Percentiles rank a stretch among this genome's conserved stretches.
Evolutionary conservation across 2,329 filamentous ascomycete genomes (phyloP).

Genomic region (Penicillium sumatraense): DNA sequence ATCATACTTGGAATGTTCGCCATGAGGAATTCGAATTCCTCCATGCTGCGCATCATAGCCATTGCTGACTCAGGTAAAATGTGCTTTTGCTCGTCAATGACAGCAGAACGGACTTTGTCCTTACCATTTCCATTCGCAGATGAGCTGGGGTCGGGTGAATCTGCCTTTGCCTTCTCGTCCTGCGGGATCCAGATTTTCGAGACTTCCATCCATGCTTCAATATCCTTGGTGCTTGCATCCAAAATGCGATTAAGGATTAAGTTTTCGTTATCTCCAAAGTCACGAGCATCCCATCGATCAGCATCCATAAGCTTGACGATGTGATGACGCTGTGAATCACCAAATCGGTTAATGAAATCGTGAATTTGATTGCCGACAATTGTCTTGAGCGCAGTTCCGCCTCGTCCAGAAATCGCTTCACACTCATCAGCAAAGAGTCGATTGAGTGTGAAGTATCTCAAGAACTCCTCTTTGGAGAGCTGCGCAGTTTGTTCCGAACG

Average conservation of each 20-base stretch:
- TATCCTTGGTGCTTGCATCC: conserved; percentile 62
- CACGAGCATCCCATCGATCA: conserved; percentile 68
- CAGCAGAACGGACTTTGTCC: conserved; percentile 70
- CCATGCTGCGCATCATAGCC: conserved; percentile 78
- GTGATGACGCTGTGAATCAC: conserved; percentile 60
- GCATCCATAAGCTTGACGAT: conserved; percentile 63
- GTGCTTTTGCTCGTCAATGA: conserved; percentile 83
- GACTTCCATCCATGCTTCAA: conserved; percentile 57
- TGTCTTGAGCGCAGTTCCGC: conserved; percentile 63
- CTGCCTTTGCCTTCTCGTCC: conserved; percentile 20
- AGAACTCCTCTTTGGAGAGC: conserved; percentile 60
- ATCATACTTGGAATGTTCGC: conserved; percentile 88
- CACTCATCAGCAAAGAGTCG: conserved; percentile 69
- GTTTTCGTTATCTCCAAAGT: conserved; percentile 61
- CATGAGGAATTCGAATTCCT: conserved; percentile 80
- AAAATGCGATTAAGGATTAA: conserved; percentile 59
- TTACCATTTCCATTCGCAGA: conserved; percentile 52
- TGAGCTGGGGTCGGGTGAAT: conserved; percentile 43
- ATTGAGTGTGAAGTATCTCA: conserved; percentile 67
- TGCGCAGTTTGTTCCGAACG: conserved; percentile 63
- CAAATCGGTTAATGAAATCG: conserved; percentile 63
- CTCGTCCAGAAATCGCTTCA: conserved; percentile 67
- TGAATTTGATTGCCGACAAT: conserved; percentile 67
- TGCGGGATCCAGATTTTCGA: conserved; percentile 57
- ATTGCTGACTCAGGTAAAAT: conserved; percentile 84